Evolutionary conservation across 257 asterid genomes (phyloP), one percentile per base, ranked within the genome.

Genomic region (Fraxinus cuspidata): DNA sequence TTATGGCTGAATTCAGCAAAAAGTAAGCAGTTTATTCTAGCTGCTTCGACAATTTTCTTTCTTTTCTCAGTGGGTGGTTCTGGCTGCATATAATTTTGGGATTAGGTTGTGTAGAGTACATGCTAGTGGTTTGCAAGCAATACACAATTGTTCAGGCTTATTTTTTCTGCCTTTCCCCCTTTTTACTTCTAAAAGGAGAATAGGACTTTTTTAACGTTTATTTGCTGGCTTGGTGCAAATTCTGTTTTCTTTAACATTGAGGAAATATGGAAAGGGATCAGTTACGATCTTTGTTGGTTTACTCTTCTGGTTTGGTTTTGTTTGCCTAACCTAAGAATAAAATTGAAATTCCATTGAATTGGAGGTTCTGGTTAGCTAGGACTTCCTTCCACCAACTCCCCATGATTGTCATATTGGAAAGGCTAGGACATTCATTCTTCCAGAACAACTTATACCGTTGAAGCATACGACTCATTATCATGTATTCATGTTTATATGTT

Each of bases 361-460:
- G 34, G 75, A 66, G 64, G 58, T 64, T 15, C 67, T 78, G 71
- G 65, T 69, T 56, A 21, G 71, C 66, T 31, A 71, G 70, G 72
- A 42, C n/a, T 65, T 47, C 51, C 44, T 12, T 68, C 31, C 25
- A 25, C 64, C 60, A 15, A 66, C 25, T 75, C 16, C 49, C 42
- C 77, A 56, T 73, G 66, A 53, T 65, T 81, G 77, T 47, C 72
- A 81, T 76, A 42, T 71, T 75, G 63, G 76, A 49, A 72, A 70
- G 53, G 28, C 35, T 71, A 60, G 34, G 71, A 82, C 28, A 71
- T 76, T 37, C 73, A 65, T 64, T 70, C 53, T 80, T 73, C 27
- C 65, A n/a, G 28, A 56, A n/a, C 25, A 56, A 56, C 28, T 56
- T 56, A 56, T n/a, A n/a, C 25, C 6, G 11, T 56, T n/a, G 65